Base-by-base conservation (phyloP, 176 grass and related monocot species). In the Dactylis glomerata region DNA sequence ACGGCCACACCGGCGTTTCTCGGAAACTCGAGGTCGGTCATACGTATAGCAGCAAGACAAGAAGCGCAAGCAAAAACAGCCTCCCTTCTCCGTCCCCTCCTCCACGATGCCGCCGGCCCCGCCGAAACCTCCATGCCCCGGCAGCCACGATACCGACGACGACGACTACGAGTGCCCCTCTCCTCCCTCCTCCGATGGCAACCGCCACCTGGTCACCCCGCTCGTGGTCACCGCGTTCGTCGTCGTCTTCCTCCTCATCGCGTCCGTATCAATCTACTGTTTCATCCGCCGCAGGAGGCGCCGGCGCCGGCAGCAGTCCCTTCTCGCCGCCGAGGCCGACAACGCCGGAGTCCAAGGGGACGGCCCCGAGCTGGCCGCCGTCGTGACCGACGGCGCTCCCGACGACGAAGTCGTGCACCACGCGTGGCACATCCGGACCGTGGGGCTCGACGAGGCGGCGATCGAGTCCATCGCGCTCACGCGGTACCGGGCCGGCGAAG, bases 341-440 rank as follows among this genome's bases (percentile, higher is more conserved):
- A 52, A 75, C 28, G 49, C 73, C 22, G 57, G 3, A 66, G 17
- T 0, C 46, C 37, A 23, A 30, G 47, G 1, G 0, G 62, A 45
- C 34, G 75, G 6, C 17, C 26, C 56, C 55, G 81, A 20, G 52
- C 0, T 6, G 27, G 3, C 28, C 20, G n/a, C 13, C 54, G 15
- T 24, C 24, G 76, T 23, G 14, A 11, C 40, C 2, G 62, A 14
- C 75, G 80, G 23, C 14, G 67, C 8, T 10, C 6, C 62, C 2
- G 82, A 16, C 0, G 84, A 79, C 0, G 96, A 81, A 1, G 78
- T 50, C 10, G 45, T 86, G 45, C 96, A 99, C 87, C 93, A 92
- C 19, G 89, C 86, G 68, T 99, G 96, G 96, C 92, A 94, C 83
- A 99, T 99, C 67, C 75, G 89, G 49, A 99, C 96, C 2, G 84